phyloP scores from a whole-genome alignment of 768 basidiomycete genomes.

The Clavulina sp. region DNA sequence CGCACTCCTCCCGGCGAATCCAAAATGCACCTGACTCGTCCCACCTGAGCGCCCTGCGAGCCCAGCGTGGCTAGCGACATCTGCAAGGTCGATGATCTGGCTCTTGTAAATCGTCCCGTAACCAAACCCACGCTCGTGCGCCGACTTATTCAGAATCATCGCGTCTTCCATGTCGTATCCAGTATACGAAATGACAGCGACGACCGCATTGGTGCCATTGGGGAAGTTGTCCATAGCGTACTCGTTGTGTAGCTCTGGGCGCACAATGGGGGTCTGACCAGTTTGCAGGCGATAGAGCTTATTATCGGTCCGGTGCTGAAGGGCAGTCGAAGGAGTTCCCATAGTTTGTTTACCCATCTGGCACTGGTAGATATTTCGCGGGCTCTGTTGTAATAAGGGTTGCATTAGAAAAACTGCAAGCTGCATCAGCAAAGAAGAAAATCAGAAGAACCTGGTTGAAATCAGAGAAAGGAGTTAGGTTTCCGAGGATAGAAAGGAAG shows the following conservation, averaged over 20 bases:
- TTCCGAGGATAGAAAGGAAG: slow-evolving; percentile 90
- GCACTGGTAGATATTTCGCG: slow-evolving; percentile 86
- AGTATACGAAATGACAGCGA: slow-evolving; percentile 99
- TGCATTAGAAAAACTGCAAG: not conserved
- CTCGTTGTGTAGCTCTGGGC: slow-evolving; percentile 75
- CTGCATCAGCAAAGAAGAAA: slow-evolving; percentile 7
- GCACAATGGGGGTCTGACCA: slow-evolving; percentile 87
- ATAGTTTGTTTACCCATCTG: slow-evolving; percentile 99
- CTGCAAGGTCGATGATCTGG: slow-evolving; percentile 76
- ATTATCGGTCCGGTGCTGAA: slow-evolving; percentile 90
- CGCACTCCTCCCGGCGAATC: slow-evolving; percentile 34
- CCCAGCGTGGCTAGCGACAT: too few species aligned
- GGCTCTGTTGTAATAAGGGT: slow-evolving; percentile 35
- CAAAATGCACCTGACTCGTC: slow-evolving; percentile 19
- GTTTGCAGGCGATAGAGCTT: slow-evolving; percentile 93
- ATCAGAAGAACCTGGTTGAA: slow-evolving; percentile 74
- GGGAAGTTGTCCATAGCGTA: slow-evolving; percentile 99
- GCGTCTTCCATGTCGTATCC: slow-evolving; percentile 99
- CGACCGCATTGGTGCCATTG: slow-evolving; percentile 93
- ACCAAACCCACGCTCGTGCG: slow-evolving; percentile 92
- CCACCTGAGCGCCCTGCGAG: slow-evolving; percentile 51
- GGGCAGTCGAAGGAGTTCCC: slow-evolving; percentile 90
- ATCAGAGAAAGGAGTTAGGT: slow-evolving; percentile 96
- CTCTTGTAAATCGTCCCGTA: slow-evolving; percentile 96
- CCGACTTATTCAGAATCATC: slow-evolving; percentile 98